Base-by-base conservation (phyloP, 169 alveolate species). In the Cyclospora cayetanensis region DNA sequence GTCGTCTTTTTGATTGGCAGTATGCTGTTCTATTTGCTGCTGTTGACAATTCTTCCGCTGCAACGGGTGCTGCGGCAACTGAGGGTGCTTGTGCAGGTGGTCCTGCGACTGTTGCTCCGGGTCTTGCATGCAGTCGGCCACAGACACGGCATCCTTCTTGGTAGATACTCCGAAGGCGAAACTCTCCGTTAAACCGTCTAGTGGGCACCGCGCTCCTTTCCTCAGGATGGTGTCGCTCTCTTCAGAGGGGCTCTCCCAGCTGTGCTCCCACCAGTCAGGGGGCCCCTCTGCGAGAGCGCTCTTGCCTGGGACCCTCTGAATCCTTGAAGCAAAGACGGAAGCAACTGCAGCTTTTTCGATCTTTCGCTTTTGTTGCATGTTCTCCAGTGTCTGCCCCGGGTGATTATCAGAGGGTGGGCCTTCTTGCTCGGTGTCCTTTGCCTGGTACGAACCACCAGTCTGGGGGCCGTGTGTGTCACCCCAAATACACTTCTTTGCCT, bases 1-100 rank as follows among this genome's bases (percentile, higher is more conserved):
- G 52, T 70, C 82, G 1, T 65, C 31, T 65, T n/a, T 65, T 65
- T 65, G 76, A 25, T 15, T 7, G 25, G n/a, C 2, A 11, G 2
- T n/a, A 22, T 5, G 76, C 9, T 65, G 41, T 15, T n/a, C 22
- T 29, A 35, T 29, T 53, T 70, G 46, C 52, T 70, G 82, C 46
- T 37, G 46, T 37, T 31, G 46, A 46, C 18, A 34, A 25, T 70
- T 27, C 27, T 70, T 46, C 52, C 37, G 82, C 82, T 70, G 82
- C 82, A 35, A 53, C 52, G 31, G 46, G 55, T 70, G 82, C 52
- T 70, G 82, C 27, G 31, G 82, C 82, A n/a, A n/a, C n/a, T n/a
- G n/a, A n/a, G n/a, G n/a, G n/a, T 70, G 82, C 52, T 70, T 46
- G 37, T 70, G 53, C 52, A 35, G 82, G n/a, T 65, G 77, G 43